Conservation (phyloP, 176 grass and related monocot species). For the Aegilops tauschii region DNA sequence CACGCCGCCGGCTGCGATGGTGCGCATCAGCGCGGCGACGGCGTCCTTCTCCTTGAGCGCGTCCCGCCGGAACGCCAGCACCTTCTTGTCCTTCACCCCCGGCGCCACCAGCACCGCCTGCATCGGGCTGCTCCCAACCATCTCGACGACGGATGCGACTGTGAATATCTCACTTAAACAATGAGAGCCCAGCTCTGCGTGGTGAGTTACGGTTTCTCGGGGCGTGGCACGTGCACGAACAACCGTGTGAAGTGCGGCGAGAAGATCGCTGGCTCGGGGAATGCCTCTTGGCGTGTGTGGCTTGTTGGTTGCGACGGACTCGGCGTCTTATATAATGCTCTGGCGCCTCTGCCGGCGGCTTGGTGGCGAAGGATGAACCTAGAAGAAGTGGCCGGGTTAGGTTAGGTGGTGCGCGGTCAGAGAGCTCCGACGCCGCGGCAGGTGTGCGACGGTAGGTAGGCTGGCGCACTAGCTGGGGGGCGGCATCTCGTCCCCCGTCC, state of each 20-base stretch:
- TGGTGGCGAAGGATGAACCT: neutral
- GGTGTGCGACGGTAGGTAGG: neutral
- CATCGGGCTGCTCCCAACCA: slow-evolving; percentile 34
- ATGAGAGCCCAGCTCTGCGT: neutral
- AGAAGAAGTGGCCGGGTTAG: neutral
- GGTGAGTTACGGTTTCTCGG: too few species aligned
- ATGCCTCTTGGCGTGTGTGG: slow-evolving; percentile 18
- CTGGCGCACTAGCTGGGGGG: too few species aligned
- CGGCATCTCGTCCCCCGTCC: neutral
- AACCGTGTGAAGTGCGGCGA: neutral
- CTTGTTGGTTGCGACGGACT: neutral
- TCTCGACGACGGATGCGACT: neutral
- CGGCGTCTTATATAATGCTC: neutral
- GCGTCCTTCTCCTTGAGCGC: slow-evolving; percentile 22
- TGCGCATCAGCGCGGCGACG: neutral
- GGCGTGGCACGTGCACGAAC: too few species aligned
- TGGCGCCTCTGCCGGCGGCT: neutral
- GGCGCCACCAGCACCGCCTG: slow-evolving; percentile 32
- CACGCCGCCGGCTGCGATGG: neutral
- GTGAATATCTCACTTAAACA: neutral
- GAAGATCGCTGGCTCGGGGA: neutral
- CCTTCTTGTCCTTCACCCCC: slow-evolving; percentile 36
- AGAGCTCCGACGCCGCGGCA: neutral
- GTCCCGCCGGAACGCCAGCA: slow-evolving; percentile 5
- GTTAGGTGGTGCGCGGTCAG: neutral